A percentile compares a stretch with the other conserved stretches of the same genome.
phyloP scores from a whole-genome alignment of 495 filamentous ascomycete genomes.

The Cladorrhinum samala region DNA sequence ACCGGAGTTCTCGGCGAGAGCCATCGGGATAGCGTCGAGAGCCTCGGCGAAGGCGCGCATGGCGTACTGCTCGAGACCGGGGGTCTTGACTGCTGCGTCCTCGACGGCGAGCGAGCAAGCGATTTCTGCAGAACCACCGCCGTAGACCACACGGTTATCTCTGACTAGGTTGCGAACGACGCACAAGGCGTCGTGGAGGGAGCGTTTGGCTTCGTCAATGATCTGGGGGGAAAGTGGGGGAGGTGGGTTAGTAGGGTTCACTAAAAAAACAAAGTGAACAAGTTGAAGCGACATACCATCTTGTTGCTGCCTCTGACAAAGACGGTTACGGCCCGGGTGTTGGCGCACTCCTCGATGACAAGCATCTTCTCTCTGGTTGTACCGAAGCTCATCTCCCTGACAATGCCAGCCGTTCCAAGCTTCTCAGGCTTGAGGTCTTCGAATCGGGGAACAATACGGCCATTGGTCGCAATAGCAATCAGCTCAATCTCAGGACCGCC shows the following conservation, averaged over 20 bases:
- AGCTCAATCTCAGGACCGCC: constrained; percentile 97
- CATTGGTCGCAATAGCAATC: constrained; percentile 97
- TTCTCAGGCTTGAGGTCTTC: constrained; percentile 89
- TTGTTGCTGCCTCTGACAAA: constrained; percentile 98
- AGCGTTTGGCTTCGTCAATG: constrained; percentile 97
- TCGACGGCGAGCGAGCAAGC: constrained; percentile 95
- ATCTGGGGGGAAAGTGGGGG: constrained; percentile 60
- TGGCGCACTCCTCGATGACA: constrained; percentile 97
- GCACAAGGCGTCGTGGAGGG: constrained; percentile 93
- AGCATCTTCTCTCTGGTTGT: constrained; percentile 99
- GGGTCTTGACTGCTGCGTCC: constrained; percentile 89
- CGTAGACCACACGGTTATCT: constrained; percentile 98
- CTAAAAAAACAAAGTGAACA: background rate
- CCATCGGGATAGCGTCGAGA: constrained; percentile 91
- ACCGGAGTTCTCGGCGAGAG: constrained; percentile 94
- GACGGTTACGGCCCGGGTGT: constrained; percentile 90
- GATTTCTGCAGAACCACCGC: constrained; percentile 95
- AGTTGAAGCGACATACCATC: constrained; percentile 58
- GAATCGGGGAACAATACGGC: constrained; percentile 93
- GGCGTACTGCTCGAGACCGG: constrained; percentile 93
- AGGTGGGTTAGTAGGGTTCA: constrained; percentile 7
- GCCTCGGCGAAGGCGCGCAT: constrained; percentile 98
- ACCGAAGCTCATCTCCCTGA: constrained; percentile 92
- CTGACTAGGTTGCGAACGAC: constrained; percentile 93
- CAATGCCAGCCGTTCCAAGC: constrained; percentile 81